Conservation (phyloP, 2,329 filamentous ascomycete species). For the Aureobasidium musti region DNA sequence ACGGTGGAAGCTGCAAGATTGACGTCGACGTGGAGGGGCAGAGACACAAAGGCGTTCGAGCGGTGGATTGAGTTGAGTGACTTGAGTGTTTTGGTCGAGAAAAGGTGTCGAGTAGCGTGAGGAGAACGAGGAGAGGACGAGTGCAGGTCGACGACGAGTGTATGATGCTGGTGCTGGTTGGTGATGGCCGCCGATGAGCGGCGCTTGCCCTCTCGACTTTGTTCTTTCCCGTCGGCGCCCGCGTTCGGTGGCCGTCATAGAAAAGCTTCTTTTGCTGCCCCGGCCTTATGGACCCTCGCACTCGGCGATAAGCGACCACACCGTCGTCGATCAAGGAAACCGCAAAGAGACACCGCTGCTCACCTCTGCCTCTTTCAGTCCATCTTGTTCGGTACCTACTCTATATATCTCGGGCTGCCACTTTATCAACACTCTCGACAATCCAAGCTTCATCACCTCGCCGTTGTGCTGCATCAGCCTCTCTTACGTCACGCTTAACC, state of each 20-base stretch:
- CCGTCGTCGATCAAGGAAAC: not conserved
- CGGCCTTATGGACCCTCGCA: not conserved
- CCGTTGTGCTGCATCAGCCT: not conserved
- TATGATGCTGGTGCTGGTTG: not conserved
- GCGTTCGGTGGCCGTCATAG: not conserved
- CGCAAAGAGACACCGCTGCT: slow-evolving; percentile 3
- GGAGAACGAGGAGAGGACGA: not conserved
- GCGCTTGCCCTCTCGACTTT: slow-evolving; percentile 1
- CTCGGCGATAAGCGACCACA: not conserved
- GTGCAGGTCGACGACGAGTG: not conserved
- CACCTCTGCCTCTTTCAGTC: no score
- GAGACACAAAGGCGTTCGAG: not conserved
- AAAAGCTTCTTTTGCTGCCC: not conserved
- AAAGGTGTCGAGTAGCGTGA: not conserved
- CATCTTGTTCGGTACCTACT: not conserved
- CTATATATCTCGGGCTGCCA: not conserved
- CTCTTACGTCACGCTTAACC: slow-evolving; percentile 5
- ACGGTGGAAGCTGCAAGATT: not conserved
- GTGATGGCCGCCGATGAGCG: not conserved
- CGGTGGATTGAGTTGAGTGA: not conserved
- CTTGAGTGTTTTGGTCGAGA: not conserved
- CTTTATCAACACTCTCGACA: not conserved
- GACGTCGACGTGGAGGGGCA: not conserved
- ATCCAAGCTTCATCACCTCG: not conserved
- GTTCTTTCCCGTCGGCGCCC: slow-evolving; percentile 7